Base-by-base conservation (phyloP, 768 basidiomycete genomes). In the Tylopilus felleus region DNA sequence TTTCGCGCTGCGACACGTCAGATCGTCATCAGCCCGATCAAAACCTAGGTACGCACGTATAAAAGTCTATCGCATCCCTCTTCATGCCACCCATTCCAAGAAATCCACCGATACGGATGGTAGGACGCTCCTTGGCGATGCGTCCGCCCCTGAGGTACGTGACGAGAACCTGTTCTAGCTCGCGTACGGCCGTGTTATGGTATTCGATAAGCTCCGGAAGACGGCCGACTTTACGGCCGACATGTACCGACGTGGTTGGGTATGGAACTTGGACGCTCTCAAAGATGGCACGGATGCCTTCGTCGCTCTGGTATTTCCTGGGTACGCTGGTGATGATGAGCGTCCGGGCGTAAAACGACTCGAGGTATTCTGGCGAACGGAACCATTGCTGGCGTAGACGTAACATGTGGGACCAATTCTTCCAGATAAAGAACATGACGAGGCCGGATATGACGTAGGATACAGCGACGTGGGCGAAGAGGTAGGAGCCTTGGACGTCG, bases 301-400 rank as follows among this genome's bases (percentile, higher is more conserved):
- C 83, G 69, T 99, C 97, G 9, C 81, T 85, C 66, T 95, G 89
- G 57, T 78, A 75, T 65, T 86, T 86, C 75, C 84, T 90, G 21
- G 86, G 84, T 8, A 98, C 90, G 56, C 81, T 80, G 19, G 80
- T 82, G 57, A 95, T 80, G 68, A 91, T 84, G 49, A 99, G 80
- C 0, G 96, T 98, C 35, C 97, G 84, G 1, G 95, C 92, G 65
- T 97, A 94, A 77, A 98, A 97, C 2, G 89, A 88, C 57, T 87
- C 80, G 47, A 86, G 78, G 71, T 97, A 95, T 65, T 91, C 90
- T 8, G 90, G 86, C 4, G 89, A 91, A 57, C 88, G 84, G 77
- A 94, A 98, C 90, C 93, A 99, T 31, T 79, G 75, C 59, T 81
- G 79, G 3, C 96, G 87, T 1, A 99, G 83, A 40, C 72, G 74